Evolutionary conservation across 768 basidiomycete genomes (phyloP).

Genomic region (Hebeloma cylindrosporum): DNA sequence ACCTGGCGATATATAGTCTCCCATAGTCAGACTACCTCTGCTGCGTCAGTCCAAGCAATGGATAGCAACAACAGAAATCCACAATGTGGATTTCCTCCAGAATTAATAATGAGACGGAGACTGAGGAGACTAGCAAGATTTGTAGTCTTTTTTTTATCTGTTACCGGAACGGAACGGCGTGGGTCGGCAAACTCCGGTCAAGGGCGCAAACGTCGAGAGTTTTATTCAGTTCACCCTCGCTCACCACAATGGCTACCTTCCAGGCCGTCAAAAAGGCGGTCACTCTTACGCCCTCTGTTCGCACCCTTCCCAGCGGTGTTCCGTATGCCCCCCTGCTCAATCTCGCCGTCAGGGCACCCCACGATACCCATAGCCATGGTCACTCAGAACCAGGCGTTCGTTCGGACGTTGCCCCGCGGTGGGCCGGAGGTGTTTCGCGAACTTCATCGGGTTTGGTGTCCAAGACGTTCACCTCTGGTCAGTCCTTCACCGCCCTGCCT

Average conservation of each 20-base stretch:
- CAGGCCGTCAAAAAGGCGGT: slow-evolving; percentile 80
- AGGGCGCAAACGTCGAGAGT: slow-evolving; percentile 23
- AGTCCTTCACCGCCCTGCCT: slow-evolving; percentile 23
- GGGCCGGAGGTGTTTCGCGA: slow-evolving; percentile 58
- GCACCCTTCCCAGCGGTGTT: slow-evolving; percentile 75
- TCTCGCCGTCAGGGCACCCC: slow-evolving; percentile 65
- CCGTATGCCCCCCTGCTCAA: slow-evolving; percentile 77
- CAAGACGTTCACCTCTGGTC: slow-evolving; percentile 64
- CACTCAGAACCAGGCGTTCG: slow-evolving; percentile 57
- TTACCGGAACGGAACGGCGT: slow-evolving; percentile 46
- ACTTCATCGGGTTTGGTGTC: slow-evolving; percentile 57
- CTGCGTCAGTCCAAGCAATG: too few species aligned
- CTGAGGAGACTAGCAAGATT: too few species aligned
- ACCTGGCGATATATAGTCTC: too few species aligned
- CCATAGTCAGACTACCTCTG: too few species aligned
- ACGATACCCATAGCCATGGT: slow-evolving; percentile 57
- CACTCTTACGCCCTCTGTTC: slow-evolving; percentile 79
- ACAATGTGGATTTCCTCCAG: too few species aligned
- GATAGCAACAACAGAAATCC: too few species aligned
- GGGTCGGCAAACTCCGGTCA: slow-evolving; percentile 35
- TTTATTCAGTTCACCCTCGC: slow-evolving; percentile 22
- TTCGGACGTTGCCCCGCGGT: slow-evolving; percentile 61
- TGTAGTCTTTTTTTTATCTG: too few species aligned
- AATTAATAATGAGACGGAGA: too few species aligned
- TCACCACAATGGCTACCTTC: slow-evolving; percentile 59